Evolutionary conservation across 768 basidiomycete genomes (phyloP), one percentile per base, ranked within the genome.

Genomic region (Mycena epipterygia): DNA sequence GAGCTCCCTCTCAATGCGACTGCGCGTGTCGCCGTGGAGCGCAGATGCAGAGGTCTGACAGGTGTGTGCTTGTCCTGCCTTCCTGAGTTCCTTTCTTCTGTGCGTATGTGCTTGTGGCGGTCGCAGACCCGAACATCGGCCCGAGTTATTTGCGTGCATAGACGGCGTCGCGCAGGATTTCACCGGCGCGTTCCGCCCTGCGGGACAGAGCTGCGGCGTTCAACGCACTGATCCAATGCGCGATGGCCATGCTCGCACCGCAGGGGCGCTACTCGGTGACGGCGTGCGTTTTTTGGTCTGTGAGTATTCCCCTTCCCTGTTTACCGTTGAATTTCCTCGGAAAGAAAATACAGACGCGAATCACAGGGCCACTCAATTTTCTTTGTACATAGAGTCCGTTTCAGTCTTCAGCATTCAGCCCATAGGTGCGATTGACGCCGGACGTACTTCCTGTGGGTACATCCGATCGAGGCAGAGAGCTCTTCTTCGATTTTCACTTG

Each of bases 201-300:
- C 90, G 93, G 0, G 84, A 85, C 3, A 89, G 89, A n/a, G n/a
- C n/a, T n/a, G n/a, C n/a, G 19, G 83, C 89, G 5, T 85, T 95
- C 41, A 88, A 93, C 76, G 88, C 89, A 0, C 81, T 95, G 64
- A 86, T 96, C 79, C 88, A 89, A 53, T 92, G 93, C 68, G 88
- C 93, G 2, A 85, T 91, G 29, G 84, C 84, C 37, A 88, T 92
- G 5, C 80, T 97, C 21, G 81, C 89, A 2, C 79, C 95, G 25
- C 94, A 95, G 78, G 95, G 96, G 76, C 86, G 95, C 44, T 97
- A 96, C 78, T 94, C 94, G 0, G 93, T 94, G 2, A 87, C 93
- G 1, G 93, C 94, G 5, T 91, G 91, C 73, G 92, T 88, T 98
- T 97, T 78, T 80, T 97, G 71, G 96, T 96, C 72, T 53, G 92